phyloP scores from a whole-genome alignment of 2,329 filamentous ascomycete species.

The Microsporum audouinii region DNA sequence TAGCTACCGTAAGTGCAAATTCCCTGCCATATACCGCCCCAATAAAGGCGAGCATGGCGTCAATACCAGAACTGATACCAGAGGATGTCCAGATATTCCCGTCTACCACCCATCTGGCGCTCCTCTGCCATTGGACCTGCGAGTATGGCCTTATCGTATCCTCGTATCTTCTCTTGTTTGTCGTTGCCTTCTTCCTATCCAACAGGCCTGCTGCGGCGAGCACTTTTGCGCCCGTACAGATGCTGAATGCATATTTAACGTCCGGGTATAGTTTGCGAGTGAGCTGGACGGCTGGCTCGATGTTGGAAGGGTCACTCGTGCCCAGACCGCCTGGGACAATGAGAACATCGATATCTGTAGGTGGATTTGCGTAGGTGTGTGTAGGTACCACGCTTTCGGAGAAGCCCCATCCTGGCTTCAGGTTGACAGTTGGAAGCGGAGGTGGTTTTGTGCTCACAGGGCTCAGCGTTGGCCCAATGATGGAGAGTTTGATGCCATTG shows the following conservation, averaged over 20 bases:
- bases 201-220: constrained; percentile 50
- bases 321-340: constrained; percentile 55
- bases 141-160: constrained; percentile 39
- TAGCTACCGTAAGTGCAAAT: constrained; percentile 39
- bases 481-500: constrained; percentile 18
- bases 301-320: constrained; percentile 22
- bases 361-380: constrained; percentile 44
- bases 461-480: constrained; percentile 24
- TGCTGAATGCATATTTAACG: constrained; percentile 48
- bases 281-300: constrained; percentile 35
- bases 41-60: constrained; percentile 49
- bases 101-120: constrained; percentile 54
- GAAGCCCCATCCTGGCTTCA: constrained; percentile 17
- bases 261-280: constrained; percentile 36
- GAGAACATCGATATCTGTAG: constrained; percentile 47
- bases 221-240: constrained; percentile 55
- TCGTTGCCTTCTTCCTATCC: constrained; percentile 51
- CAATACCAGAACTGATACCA: constrained; percentile 53
- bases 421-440: background rate
- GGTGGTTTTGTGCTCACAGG: constrained; percentile 23
- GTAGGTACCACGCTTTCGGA: constrained; percentile 37
- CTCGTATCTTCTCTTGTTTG: constrained; percentile 51
- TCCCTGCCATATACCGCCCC: constrained; percentile 43
- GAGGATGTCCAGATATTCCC: constrained; percentile 57
- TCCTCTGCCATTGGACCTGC: constrained; percentile 48